These are phyloP conservation scores for Phytophthora sp. DNA, from an alignment of 352 stramenopile genomes.

Conservation along the genomic window DNA sequence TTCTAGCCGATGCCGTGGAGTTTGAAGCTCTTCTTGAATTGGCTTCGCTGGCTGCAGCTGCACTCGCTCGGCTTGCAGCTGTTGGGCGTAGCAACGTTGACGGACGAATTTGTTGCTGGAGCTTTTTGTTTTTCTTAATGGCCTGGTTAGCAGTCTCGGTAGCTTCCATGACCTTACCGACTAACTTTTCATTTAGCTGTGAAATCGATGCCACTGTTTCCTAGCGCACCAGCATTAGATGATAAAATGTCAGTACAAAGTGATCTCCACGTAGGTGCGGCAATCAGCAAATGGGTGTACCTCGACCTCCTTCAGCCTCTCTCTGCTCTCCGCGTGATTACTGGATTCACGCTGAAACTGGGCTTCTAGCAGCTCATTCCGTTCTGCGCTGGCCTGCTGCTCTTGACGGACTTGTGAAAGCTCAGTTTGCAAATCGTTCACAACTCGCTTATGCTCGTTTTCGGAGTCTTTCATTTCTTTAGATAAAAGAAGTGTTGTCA, in stretches of 20 bases:
- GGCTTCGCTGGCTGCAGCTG: conserved; percentile 17
- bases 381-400: conserved; percentile 29
- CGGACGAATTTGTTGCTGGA: conserved; percentile 52
- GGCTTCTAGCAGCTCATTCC: conserved; percentile 38
- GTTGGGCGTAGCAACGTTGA: conserved; percentile 61
- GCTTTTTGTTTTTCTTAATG: conserved; percentile 63
- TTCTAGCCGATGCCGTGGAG: background rate
- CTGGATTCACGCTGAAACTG: conserved; percentile 52
- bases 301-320: conserved; percentile 61
- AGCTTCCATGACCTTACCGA: conserved; percentile 65
- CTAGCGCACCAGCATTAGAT: conserved; percentile 23
- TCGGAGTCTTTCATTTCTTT: conserved; percentile 50
- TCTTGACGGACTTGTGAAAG: conserved; percentile 38
- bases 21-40: conserved; percentile 21
- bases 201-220: conserved; percentile 71
- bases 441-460: conserved; percentile 32
- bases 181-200: conserved; percentile 77
- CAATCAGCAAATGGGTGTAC: conserved; percentile 18
- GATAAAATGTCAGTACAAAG: no score
- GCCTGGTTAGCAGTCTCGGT: conserved; percentile 59
- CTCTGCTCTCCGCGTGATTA: conserved; percentile 52
- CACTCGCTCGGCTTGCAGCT: conserved; percentile 57
- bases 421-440: conserved; percentile 40
- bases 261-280: background rate
- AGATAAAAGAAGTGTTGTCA: background rate